Evolutionary conservation across 176 grass and related monocot species (phyloP).

Genomic region (Oryza meyeriana): DNA sequence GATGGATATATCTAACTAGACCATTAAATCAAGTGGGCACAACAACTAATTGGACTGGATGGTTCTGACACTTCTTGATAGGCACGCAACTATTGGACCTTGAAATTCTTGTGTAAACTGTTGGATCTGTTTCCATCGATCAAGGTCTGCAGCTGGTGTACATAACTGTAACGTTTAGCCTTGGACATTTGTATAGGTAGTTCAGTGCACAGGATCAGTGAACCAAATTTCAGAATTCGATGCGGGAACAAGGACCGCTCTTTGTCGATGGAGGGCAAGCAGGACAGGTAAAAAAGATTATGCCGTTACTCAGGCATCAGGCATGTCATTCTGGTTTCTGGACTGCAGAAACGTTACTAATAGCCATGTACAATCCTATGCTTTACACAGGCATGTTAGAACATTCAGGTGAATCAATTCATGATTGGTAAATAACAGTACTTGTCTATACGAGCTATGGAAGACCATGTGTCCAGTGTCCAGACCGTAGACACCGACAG

Average conservation of each 20-base stretch:
- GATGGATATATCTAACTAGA: constrained; percentile 34
- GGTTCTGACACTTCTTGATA: constrained; percentile 12
- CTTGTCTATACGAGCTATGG: background rate
- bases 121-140: constrained; percentile 7
- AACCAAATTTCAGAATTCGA: constrained; percentile 8
- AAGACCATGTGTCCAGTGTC: background rate
- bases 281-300: constrained; percentile 24
- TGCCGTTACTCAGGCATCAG: background rate
- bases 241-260: background rate
- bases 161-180: constrained; percentile 29
- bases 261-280: background rate
- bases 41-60: constrained; percentile 23
- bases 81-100: background rate
- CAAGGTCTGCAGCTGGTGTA: constrained; percentile 30
- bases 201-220: constrained; percentile 2
- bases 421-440: background rate
- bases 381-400: background rate
- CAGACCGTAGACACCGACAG: background rate
- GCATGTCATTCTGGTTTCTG: background rate
- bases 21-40: constrained; percentile 25
- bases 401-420: background rate
- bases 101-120: constrained; percentile 32
- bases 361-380: background rate
- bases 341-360: background rate
- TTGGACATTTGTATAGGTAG: constrained; percentile 31